These are phyloP conservation scores for Torulaspora globosa DNA, from an alignment of 1,139 yeast species.

Conservation along the genomic window DNA sequence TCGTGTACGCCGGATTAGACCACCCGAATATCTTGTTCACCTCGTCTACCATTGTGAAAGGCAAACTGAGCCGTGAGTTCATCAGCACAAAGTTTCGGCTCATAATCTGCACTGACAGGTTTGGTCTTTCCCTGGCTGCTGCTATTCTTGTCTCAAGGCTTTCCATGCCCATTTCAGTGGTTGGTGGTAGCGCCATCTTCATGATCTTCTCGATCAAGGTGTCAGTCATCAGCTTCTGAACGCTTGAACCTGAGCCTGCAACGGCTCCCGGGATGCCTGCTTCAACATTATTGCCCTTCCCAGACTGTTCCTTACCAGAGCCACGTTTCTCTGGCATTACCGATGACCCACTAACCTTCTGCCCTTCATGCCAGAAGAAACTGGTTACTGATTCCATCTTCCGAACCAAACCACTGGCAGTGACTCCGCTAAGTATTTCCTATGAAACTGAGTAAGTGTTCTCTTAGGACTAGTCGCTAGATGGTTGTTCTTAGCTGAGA, in stretches of 20 bases:
- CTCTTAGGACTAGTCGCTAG: neutral
- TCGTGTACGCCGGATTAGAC: conserved; percentile 59
- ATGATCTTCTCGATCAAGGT: conserved; percentile 66
- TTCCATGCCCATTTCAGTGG: conserved; percentile 42
- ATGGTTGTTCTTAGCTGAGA: neutral
- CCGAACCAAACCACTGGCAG: neutral
- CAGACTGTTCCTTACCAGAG: conserved; percentile 5
- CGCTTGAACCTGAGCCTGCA: conserved; percentile 12
- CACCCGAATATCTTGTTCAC: conserved; percentile 55
- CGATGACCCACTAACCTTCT: conserved; percentile 5
- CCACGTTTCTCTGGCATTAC: conserved; percentile 8
- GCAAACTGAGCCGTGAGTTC: conserved; percentile 58
- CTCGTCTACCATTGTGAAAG: conserved; percentile 57
- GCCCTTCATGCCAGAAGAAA: conserved; percentile 26
- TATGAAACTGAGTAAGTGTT: neutral
- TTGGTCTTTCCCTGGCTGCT: conserved; percentile 62
- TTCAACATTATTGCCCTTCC: conserved; percentile 6
- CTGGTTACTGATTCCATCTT: conserved; percentile 25
- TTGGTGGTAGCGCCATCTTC: conserved; percentile 66
- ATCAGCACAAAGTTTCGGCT: conserved; percentile 63
- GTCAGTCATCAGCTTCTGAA: conserved; percentile 51
- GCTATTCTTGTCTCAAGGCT: conserved; percentile 48
- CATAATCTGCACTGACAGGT: conserved; percentile 64
- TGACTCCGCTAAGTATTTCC: neutral
- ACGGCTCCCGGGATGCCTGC: neutral